phyloP scores from a whole-genome alignment of 2,329 filamentous ascomycete species.

The Lecanicillium sp. region DNA sequence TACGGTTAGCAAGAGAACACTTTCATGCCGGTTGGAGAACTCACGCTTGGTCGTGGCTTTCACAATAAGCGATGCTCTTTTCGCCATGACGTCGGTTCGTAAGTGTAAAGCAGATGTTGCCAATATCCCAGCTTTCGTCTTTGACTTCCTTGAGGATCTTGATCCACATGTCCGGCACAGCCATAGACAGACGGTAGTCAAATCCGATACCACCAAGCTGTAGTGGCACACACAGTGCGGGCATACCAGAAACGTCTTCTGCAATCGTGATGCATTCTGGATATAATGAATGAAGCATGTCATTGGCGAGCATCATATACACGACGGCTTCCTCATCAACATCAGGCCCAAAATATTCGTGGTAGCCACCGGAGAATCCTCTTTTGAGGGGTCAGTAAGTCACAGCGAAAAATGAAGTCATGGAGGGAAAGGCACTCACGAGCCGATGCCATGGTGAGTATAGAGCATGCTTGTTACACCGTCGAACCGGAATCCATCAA shows the following conservation, averaged over 20 bases:
- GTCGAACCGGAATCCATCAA: constrained; percentile 96
- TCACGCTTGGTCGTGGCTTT: constrained; percentile 96
- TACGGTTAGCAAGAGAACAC: constrained; percentile 13
- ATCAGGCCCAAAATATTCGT: constrained; percentile 87
- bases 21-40: constrained; percentile 26
- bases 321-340: constrained; percentile 92
- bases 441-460: constrained; percentile 90
- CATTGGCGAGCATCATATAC: constrained; percentile 94
- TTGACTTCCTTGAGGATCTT: constrained; percentile 92
- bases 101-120: constrained; percentile 74
- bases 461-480: constrained; percentile 99
- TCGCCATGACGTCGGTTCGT: constrained; percentile 92
- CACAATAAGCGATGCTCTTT: constrained; percentile 96
- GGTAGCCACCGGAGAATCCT: constrained; percentile 94
- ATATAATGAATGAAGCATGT: constrained; percentile 88
- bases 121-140: constrained; percentile 89
- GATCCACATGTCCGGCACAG: constrained; percentile 97
- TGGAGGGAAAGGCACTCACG: constrained; percentile 46
- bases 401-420: no score
- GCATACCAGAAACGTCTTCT: constrained; percentile 98
- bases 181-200: constrained; percentile 96
- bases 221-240: constrained; percentile 81
- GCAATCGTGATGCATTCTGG: constrained; percentile 85
- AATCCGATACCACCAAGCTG: constrained; percentile 89
- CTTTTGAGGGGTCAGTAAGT: constrained; percentile 35